Evolutionary conservation across 1,284 basidiomycete species (phyloP), one percentile per base, ranked within the genome.

Genomic region (Ustilago loliicola): DNA sequence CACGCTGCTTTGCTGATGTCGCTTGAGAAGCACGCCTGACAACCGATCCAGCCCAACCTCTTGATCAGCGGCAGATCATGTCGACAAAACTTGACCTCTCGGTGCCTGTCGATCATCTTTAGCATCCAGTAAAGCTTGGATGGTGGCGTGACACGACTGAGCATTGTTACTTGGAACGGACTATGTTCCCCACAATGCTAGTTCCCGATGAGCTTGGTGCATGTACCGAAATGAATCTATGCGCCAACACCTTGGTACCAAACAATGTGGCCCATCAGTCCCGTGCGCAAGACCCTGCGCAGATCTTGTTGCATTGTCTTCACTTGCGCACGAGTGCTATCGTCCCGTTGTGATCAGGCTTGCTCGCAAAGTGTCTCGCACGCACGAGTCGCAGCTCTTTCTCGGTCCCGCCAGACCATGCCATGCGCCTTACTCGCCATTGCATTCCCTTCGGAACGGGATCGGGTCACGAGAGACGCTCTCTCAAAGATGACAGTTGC

Each of bases 11-110:
- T 25, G 32, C 30, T 9, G n/a, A 55, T 21, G 17, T 59, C 57
- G 45, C 57, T 25, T 47, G 29, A n/a, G 9, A 48, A 40, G 36
- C 55, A 30, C 27, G 27, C 40, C 55, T 23, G 30, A 40, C 57
- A 32, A 48, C 45, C 45, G 32, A 34, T 59, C 45, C 23, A 9
- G 27, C 29, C 1, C 51, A 5, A 34, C 6, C 9, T 21, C 32
- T 8, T 32, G 53, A 38, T 40, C 32, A 15, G 21, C 32, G 5
- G 53, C 52, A 38, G 52, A 54, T 54, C 52, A n/a, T 1, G 32
- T 38, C 29, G 15, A 36, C 32, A 40, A 17, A 19, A 19, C 2
- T n/a, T 15, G 38, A 15, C 38, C 38, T 40, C 17, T 13, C 38
- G 13, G 21, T 45, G 42, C 42, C 42, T 45, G 42, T 7, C 42